These are phyloP conservation scores for Knufia petricola DNA, from an alignment of 2,329 filamentous ascomycete genomes.

Conservation along the genomic window DNA sequence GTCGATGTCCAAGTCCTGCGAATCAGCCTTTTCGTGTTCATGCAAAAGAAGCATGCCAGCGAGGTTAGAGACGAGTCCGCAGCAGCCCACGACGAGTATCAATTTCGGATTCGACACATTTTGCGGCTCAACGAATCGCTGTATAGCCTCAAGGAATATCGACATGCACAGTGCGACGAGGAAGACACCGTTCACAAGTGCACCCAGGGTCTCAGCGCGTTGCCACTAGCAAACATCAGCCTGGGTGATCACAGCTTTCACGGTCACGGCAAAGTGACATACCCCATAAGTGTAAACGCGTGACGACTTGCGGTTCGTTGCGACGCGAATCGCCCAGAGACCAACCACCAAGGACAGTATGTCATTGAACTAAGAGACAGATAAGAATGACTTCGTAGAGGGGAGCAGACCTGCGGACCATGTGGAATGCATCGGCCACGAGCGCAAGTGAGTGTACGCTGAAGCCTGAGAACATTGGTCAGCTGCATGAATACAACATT, in stretches of 20 bases:
- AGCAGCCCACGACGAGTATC: slow-evolving; percentile 76
- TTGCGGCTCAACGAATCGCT: slow-evolving; percentile 81
- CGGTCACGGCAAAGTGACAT: slow-evolving; percentile 30
- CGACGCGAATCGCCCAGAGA: slow-evolving; percentile 85
- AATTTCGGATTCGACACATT: slow-evolving; percentile 73
- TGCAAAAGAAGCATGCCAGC: slow-evolving; percentile 82
- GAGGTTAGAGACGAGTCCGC: slow-evolving; percentile 77
- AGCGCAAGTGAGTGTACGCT: slow-evolving; percentile 80
- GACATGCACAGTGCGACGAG: slow-evolving; percentile 90
- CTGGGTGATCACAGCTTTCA: slow-evolving; percentile 5
- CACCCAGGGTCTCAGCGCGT: slow-evolving; percentile 89
- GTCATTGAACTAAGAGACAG: slow-evolving; percentile 65
- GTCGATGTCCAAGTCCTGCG: background rate
- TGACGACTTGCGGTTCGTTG: slow-evolving; percentile 65
- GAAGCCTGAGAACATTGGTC: slow-evolving; percentile 37
- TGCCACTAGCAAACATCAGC: slow-evolving; percentile 56
- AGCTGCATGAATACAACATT: slow-evolving; percentile 10
- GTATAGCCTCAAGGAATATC: slow-evolving; percentile 91
- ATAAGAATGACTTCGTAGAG: no score
- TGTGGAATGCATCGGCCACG: slow-evolving; percentile 93
- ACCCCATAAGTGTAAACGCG: slow-evolving; percentile 95
- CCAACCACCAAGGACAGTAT: slow-evolving; percentile 60
- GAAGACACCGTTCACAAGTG: slow-evolving; percentile 94
- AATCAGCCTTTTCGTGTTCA: slow-evolving; percentile 51
- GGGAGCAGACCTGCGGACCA: slow-evolving; percentile 48